A percentile compares a stretch with the other conserved stretches of the same genome.
Evolutionary conservation across 148 eudicot genomes (phyloP).

Genomic region (Beta vulgaris): DNA sequence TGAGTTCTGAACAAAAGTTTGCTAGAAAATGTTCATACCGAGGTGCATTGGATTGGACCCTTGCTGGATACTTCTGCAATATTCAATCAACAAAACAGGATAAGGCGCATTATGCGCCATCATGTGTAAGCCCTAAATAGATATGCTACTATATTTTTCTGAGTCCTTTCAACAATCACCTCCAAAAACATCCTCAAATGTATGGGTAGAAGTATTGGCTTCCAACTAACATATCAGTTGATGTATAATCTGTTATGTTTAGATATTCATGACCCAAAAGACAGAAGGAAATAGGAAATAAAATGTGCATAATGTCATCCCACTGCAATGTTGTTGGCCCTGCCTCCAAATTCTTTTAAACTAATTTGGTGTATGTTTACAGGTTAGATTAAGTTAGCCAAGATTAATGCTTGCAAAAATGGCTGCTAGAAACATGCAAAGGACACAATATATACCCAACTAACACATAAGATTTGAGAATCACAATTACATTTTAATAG

Average conservation of each 20-base stretch:
- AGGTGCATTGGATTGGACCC: conserved; percentile 6
- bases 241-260: background rate
- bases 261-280: background rate
- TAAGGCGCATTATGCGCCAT: background rate
- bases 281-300: no score
- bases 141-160: background rate
- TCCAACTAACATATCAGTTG: no score
- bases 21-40: conserved; percentile 25
- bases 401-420: no score
- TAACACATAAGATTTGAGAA: no score
- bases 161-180: background rate
- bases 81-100: conserved; percentile 1
- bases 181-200: background rate
- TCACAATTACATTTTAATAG: no score
- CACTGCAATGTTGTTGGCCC: no score
- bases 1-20: background rate
- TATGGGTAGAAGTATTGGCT: background rate
- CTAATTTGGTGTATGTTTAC: no score
- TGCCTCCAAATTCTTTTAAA: no score
- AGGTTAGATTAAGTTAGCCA: no score
- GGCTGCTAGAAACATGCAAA: no score
- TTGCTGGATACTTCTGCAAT: conserved; percentile 33
- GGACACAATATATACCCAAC: no score
- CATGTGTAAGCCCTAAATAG: background rate
- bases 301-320: no score